Evolutionary conservation across 2,329 filamentous ascomycete species (phyloP), one percentile per base, ranked within the genome.

Genomic region (Fusarium newnesense): DNA sequence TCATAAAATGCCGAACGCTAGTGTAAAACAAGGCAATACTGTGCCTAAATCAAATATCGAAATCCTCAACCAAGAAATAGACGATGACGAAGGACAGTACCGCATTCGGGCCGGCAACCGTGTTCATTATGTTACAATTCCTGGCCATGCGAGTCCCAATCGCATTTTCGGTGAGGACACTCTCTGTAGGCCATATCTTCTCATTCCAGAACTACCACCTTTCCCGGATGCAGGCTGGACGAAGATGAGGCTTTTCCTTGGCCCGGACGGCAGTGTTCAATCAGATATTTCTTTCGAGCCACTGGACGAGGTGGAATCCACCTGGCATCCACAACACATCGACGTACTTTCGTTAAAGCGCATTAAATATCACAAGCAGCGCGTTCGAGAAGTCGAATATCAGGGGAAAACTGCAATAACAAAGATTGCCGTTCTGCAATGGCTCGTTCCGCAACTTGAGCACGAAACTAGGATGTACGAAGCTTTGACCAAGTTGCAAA

Each of bases 111-210:
- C 49, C 7, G 13, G 32, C 9, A 37, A 16, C 3, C 32, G 32
- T 0, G 24, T 53, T 1, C 49, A 53, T 28, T 53, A 53, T 28
- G 9, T 37, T 2, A 28, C 32, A 4, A 37, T 53, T 9, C 49
- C 49, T 11, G 49, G 49, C 4, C 4, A 9, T 21, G 24, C 3
- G 18, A 53, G 32, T 3, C n/a, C 18, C 32, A 37, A 28, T 7
- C 24, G 1, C 0, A 19, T 53, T 5, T 37, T 37, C 4, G 18
- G 37, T 0, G 0, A 28, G 28, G 24, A 21, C 4, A 53, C 32
- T 0, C 32, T 53, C n/a, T 53, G 32, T 26, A 12, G 49, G 7
- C 49, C 49, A 21, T 21, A 53, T 21, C 49, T 53, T 37, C 49
- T 53, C 6, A 3, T 53, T 1, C 32, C 49, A 2, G 7, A 16